Base-by-base conservation (phyloP, 306 rosid genomes). In the Hippophae gyantsensis region DNA sequence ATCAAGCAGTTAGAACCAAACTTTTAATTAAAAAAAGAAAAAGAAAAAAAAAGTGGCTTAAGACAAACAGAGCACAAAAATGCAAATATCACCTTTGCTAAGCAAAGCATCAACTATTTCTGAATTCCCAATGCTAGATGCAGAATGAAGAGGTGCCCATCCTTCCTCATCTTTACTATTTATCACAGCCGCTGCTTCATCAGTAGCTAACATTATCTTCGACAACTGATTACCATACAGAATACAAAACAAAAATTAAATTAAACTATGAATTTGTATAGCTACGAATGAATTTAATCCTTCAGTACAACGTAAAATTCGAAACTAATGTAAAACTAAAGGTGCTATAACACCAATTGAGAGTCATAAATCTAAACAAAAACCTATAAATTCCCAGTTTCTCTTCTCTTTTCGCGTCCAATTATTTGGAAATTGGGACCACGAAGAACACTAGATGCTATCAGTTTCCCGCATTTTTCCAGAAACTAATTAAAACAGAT, bases 131-230 rank as follows among this genome's bases (percentile, higher is more conserved):
- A 80, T 81, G 82, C 98, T 87, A 26, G 87, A 82, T 0, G 86
- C 96, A n/a, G 98, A 85, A 72, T 92, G 98, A 74, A 92, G 76
- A 9, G 98, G 95, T 1, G 81, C 82, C 98, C 96, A 92, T 12
- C 98, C 96, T 75, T 85, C 98, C 60, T 92, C 98, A 83, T 92
- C 98, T 1, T 53, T 70, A 61, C 81, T 68, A 60, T 87, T 87
- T 10, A 90, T 68, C 72, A 81, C 76, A 11, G 58, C 60, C 32
- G 55, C 68, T 3, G 80, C 74, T 54, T 68, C 86, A 54, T 83
- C 95, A 67, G 68, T 66, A 63, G 81, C 77, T 38, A 72, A 48
- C 1, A 90, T 70, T 50, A 74, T 47, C 78, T 81, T 74, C 61
- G 83, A 87, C 60, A 87, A 84, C 95, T 87, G 68, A 60, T 10